phyloP scores from a whole-genome alignment of 2,329 filamentous ascomycete species.

The Colletotrichum tofieldiae region DNA sequence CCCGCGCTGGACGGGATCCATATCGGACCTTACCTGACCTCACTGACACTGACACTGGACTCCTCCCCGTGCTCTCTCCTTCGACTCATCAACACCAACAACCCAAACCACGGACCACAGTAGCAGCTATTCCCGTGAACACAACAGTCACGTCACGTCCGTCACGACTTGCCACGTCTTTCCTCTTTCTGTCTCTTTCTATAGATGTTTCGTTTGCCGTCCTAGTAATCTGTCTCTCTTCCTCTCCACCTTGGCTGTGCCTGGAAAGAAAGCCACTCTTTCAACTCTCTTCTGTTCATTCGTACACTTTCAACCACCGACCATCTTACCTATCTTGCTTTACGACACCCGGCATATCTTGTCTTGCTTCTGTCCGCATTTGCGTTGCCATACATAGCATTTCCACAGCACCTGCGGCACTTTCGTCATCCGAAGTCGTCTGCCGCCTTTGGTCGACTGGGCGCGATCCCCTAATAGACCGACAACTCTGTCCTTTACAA shows the following conservation, averaged over 20 bases:
- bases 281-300: slow-evolving; percentile 31
- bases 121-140: slow-evolving; percentile 42
- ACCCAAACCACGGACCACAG: slow-evolving; percentile 28
- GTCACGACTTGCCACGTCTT: slow-evolving; percentile 37
- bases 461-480: slow-evolving; percentile 29
- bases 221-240: slow-evolving; percentile 34
- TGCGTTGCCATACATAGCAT: slow-evolving; percentile 21
- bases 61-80: slow-evolving; percentile 36
- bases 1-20: slow-evolving; percentile 19
- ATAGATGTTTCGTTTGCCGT: slow-evolving; percentile 35
- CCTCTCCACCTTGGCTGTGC: slow-evolving; percentile 39
- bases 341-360: neutral
- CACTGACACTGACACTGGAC: slow-evolving; percentile 30
- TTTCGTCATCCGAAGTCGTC: slow-evolving; percentile 22
- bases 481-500: slow-evolving; percentile 16
- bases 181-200: slow-evolving; percentile 40
- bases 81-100: slow-evolving; percentile 43
- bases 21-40: slow-evolving; percentile 22
- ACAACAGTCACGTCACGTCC: slow-evolving; percentile 40
- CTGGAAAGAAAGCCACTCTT: slow-evolving; percentile 41
- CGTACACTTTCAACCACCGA: slow-evolving; percentile 39
- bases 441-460: slow-evolving; percentile 30
- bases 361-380: neutral
- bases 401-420: slow-evolving; percentile 27
- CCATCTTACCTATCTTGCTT: slow-evolving; percentile 10